Conservation (phyloP, 805 yeast species). For the Kurtzmaniella fragi region DNA sequence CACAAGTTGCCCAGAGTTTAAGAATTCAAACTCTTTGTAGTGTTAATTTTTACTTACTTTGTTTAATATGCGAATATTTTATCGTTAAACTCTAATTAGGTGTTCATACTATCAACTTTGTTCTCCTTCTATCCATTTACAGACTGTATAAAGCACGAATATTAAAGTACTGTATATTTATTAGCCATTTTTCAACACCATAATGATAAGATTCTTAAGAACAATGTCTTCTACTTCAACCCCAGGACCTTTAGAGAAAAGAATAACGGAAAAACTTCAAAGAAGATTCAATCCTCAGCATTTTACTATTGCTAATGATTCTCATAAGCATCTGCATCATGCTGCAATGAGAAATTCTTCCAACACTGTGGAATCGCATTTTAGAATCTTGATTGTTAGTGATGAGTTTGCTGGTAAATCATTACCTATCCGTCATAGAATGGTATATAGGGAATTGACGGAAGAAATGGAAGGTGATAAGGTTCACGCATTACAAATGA, state of each 20-base stretch:
- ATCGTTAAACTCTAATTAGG: too few species aligned
- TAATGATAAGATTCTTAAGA: too few species aligned
- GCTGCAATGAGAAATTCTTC: constrained; percentile 70
- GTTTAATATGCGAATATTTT: too few species aligned
- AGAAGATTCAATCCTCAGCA: constrained; percentile 38
- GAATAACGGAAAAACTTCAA: constrained; percentile 40
- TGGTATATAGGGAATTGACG: constrained; percentile 61
- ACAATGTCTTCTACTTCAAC: too few species aligned
- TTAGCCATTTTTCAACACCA: too few species aligned
- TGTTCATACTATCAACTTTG: too few species aligned
- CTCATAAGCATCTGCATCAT: constrained; percentile 85
- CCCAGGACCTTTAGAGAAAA: constrained; percentile 45
- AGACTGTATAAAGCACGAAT: too few species aligned
- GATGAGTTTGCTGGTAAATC: constrained; percentile 59
- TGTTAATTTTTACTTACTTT: too few species aligned
- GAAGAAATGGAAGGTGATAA: constrained; percentile 70
- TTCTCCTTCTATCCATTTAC: too few species aligned
- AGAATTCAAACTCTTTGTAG: too few species aligned
- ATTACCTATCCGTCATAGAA: constrained; percentile 73
- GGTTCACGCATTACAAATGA: constrained; percentile 84
- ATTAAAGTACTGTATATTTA: too few species aligned
- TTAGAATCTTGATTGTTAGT: constrained; percentile 69
- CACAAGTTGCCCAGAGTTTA: too few species aligned
- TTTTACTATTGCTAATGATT: constrained; percentile 67
- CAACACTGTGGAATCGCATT: constrained; percentile 77